Percentiles rank a stretch among this genome's conserved stretches.
These are phyloP conservation scores for Chrysoporthe puriensis DNA, from an alignment of 2,329 filamentous ascomycete genomes.

Conservation along the genomic window DNA sequence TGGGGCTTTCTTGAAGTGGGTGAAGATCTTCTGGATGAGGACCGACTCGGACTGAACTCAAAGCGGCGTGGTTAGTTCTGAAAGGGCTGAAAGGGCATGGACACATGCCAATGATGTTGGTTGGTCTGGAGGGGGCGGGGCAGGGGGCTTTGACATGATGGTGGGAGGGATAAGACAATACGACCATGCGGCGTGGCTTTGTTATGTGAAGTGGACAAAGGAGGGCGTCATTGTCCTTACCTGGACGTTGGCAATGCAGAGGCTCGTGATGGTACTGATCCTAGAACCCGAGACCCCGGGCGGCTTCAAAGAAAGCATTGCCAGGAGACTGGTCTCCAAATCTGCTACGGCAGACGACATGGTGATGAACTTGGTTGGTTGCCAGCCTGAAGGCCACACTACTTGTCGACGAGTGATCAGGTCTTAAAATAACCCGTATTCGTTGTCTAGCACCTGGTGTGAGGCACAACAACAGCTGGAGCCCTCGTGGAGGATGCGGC, in stretches of 20 bases:
- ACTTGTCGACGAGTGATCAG: slow-evolving; percentile 15
- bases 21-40: slow-evolving; percentile 94
- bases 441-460: slow-evolving; percentile 13
- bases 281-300: slow-evolving; percentile 93
- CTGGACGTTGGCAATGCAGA: slow-evolving; percentile 90
- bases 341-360: slow-evolving; percentile 89
- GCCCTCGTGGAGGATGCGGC: slow-evolving; percentile 17
- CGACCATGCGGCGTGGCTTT: neutral
- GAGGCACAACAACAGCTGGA: slow-evolving; percentile 17
- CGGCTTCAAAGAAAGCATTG: slow-evolving; percentile 87
- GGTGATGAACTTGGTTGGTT: slow-evolving; percentile 37
- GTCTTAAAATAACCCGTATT: neutral
- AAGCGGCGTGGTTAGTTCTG: slow-evolving; percentile 34
- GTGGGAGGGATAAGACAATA: neutral
- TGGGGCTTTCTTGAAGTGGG: slow-evolving; percentile 94
- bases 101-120: neutral
- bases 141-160: slow-evolving; percentile 19
- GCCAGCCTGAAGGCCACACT: slow-evolving; percentile 18
- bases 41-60: slow-evolving; percentile 81
- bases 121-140: neutral
- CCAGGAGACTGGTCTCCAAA: slow-evolving; percentile 86
- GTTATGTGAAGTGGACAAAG: neutral
- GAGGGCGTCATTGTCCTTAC: slow-evolving; percentile 55
- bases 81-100: neutral
- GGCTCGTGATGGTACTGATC: slow-evolving; percentile 82